Base-by-base conservation (phyloP, 2,329 filamentous ascomycete genomes). In the Aspergillus nomiae region DNA sequence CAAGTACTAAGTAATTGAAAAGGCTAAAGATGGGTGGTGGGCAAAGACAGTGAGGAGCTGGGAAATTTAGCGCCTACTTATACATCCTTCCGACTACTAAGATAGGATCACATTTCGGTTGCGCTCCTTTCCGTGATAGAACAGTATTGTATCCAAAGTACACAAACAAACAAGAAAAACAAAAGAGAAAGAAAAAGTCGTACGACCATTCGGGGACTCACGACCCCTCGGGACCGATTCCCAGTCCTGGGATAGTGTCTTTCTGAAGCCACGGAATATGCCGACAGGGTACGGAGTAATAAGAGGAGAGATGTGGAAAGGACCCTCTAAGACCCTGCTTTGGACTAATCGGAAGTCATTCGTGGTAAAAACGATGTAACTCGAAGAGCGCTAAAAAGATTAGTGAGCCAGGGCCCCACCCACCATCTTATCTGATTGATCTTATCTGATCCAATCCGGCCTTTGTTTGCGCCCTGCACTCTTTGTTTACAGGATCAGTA, bases 341-440 rank as follows among this genome's bases (percentile, higher is more conserved):
- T 54, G 38, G 48, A 26, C 58, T 30, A 16, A 54, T 53, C 48
- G 24, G 26, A 41, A 51, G 34, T 34, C 21, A 32, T 53, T 53
- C 16, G 32, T 41, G 4, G 45, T 41, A 34, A 30, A 24, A 43
- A 11, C 48, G 36, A 53, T 54, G 58, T 54, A 59, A 59, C 58
- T 26, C 57, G 34, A 51, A 26, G 24, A 21, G n/a, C 56, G 28
- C 28, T 30, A 36, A 19, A 28, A 10, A n/a, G 12, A 11, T 8
- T 28, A 30, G 24, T 21, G 48, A 28, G n/a, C 19, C 19, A 34
- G 11, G 21, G 21, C 30, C 14, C 43, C 59, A 60, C 50, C 32
- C 28, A 41, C 11, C 56, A 45, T 61, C 59, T 58, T 61, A 61
- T 58, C 59, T 58, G 53, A 58, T 61, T 53, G 26, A 61, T 61